Evolutionary conservation across 352 stramenopile species (phyloP).

Genomic region (Pythium rhizo-oryzae): DNA sequence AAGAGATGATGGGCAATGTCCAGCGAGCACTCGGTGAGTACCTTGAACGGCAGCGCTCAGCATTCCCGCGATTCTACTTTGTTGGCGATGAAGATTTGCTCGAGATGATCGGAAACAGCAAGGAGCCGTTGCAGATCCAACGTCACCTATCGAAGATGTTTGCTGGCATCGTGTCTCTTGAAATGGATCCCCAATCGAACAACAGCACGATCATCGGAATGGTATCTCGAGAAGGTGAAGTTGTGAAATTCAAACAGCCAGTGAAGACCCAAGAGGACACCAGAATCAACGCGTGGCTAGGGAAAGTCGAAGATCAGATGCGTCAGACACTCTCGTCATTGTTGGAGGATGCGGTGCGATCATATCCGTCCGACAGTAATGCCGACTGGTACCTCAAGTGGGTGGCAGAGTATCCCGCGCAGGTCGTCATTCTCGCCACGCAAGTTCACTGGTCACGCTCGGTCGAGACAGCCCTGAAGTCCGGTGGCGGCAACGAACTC

Average conservation of each 20-base stretch:
- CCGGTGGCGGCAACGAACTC: slow-evolving; percentile 46
- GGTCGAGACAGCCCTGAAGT: slow-evolving; percentile 92
- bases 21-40: slow-evolving; percentile 99
- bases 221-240: slow-evolving; percentile 99
- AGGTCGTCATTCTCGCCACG: slow-evolving; percentile 98
- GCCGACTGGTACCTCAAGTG: slow-evolving; percentile 94
- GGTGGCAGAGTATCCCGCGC: slow-evolving; percentile 97
- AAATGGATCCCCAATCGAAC: slow-evolving; percentile 67
- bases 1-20: slow-evolving; percentile 99
- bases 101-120: slow-evolving; percentile 99
- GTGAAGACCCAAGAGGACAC: slow-evolving; percentile 93
- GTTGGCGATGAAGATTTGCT: slow-evolving; percentile 99
- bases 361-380: slow-evolving; percentile 72
- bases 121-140: slow-evolving; percentile 98
- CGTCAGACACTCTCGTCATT: slow-evolving; percentile 95
- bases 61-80: slow-evolving; percentile 99
- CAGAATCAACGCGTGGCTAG: slow-evolving; percentile 95
- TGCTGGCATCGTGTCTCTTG: slow-evolving; percentile 93
- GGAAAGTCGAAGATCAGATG: slow-evolving; percentile 98
- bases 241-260: slow-evolving; percentile 93
- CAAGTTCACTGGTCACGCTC: slow-evolving; percentile 97
- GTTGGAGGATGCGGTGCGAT: slow-evolving; percentile 92
- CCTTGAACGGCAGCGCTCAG: slow-evolving; percentile 97
- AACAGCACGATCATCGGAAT: slow-evolving; percentile 90
- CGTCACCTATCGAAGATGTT: slow-evolving; percentile 99